Evolutionary conservation across 106 monocot species (phyloP).

Genomic region (Apostasia shenzhenica): DNA sequence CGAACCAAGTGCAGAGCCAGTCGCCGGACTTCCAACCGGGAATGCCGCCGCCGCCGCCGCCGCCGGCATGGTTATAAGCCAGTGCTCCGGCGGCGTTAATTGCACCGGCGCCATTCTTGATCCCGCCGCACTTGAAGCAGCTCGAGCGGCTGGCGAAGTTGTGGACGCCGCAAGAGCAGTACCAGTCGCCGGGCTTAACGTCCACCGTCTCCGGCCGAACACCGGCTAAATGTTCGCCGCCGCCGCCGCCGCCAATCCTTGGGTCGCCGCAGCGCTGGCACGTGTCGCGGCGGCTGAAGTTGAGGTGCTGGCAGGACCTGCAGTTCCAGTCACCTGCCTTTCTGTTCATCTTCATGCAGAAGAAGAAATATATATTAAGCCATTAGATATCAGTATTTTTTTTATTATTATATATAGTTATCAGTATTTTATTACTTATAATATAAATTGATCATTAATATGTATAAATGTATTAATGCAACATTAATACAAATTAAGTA

Average conservation of each 20-base stretch:
- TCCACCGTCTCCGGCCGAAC: conserved; percentile 32
- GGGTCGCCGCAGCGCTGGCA: conserved; percentile 80
- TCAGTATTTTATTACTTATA: too few relatives aligned
- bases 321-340: conserved; percentile 98
- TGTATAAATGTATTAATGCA: too few relatives aligned
- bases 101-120: conserved; percentile 47
- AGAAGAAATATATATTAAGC: too few relatives aligned
- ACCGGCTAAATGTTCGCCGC: conserved; percentile 14
- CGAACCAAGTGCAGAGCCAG: conserved; percentile 83
- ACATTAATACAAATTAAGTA: background rate
- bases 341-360: conserved; percentile 56
- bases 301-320: conserved; percentile 78
- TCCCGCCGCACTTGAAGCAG: conserved; percentile 74
- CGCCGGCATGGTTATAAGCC: conserved; percentile 14
- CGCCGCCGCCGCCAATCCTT: conserved; percentile 15
- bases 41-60: conserved; percentile 19
- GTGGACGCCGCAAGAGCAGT: conserved; percentile 81
- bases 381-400: too few relatives aligned
- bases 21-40: conserved; percentile 88
- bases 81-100: conserved; percentile 15
- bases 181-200: conserved; percentile 89
- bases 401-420: too few relatives aligned
- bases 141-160: conserved; percentile 91
- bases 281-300: conserved; percentile 86
- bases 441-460: too few relatives aligned